Conservation (phyloP, 2,329 filamentous ascomycete genomes). For the Phaeosphaeria sp. region DNA sequence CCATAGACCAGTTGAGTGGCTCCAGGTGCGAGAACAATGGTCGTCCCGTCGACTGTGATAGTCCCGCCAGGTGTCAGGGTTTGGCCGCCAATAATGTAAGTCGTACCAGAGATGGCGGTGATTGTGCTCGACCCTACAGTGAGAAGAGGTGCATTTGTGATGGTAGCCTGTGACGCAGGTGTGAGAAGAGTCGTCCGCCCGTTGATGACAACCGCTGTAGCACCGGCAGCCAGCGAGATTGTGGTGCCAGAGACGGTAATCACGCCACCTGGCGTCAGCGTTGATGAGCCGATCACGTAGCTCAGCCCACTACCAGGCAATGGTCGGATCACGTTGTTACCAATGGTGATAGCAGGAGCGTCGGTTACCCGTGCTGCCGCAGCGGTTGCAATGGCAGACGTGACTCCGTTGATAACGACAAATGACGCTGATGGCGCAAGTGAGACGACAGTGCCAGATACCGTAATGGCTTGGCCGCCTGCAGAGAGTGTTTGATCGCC, state of each 20-base stretch:
- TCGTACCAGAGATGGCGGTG: conserved; percentile 34
- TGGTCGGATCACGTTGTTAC: conserved; percentile 33
- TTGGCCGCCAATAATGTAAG: conserved; percentile 47
- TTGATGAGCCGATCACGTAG: conserved; percentile 46
- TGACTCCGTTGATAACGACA: conserved; percentile 43
- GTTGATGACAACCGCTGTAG: conserved; percentile 41
- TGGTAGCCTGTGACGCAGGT: conserved; percentile 20
- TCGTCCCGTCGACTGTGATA: conserved; percentile 41
- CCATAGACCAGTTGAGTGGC: conserved; percentile 49
- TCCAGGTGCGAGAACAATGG: conserved; percentile 42
- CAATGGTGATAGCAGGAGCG: conserved; percentile 38
- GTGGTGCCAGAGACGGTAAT: conserved; percentile 36
- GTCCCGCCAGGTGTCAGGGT: conserved; percentile 49
- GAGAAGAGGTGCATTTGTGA: conserved; percentile 39
- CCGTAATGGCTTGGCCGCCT: conserved; percentile 41
- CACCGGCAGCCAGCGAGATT: conserved; percentile 39
- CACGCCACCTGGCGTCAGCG: conserved; percentile 49
- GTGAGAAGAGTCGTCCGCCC: conserved; percentile 40
- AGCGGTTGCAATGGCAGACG: conserved; percentile 42
- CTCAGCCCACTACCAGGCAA: conserved; percentile 40
- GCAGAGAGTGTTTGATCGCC: conserved; percentile 47
- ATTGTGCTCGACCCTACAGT: conserved; percentile 41
- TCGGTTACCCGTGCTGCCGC: conserved; percentile 27
- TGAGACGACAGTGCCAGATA: conserved; percentile 43
- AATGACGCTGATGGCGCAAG: conserved; percentile 38